Percentiles rank a stretch among this genome's conserved stretches.
These are phyloP conservation scores for Fagopyrum tataricum DNA, from an alignment of 148 eudicot species.

Conservation along the genomic window DNA sequence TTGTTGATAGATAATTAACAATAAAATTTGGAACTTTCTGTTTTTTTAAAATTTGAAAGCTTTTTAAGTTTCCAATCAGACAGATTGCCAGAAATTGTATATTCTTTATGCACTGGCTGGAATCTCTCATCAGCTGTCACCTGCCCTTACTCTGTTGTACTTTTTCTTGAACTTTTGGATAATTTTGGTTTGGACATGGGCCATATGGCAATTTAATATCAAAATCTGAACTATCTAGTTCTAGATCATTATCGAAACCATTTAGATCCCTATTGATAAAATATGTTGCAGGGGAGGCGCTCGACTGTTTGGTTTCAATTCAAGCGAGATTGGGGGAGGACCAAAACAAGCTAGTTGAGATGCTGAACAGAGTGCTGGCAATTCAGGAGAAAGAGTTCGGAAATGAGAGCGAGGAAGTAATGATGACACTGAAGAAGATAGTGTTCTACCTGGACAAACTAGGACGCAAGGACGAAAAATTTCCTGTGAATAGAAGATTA, in stretches of 20 bases:
- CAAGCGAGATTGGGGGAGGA: constrained; percentile 55
- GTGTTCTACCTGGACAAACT: constrained; percentile 55
- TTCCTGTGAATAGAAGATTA: constrained; percentile 62
- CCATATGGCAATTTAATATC: background rate
- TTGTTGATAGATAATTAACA: background rate
- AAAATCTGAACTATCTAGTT: background rate
- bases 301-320: constrained; percentile 78
- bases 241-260: background rate
- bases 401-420: constrained; percentile 57
- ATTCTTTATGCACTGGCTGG: background rate
- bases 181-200: too few species aligned
- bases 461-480: constrained; percentile 55
- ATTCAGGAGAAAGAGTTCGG: constrained; percentile 86
- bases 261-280: background rate
- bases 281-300: constrained; percentile 64
- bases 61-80: background rate
- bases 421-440: constrained; percentile 59
- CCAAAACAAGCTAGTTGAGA: constrained; percentile 39
- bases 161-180: background rate
- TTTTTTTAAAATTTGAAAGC: background rate
- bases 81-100: background rate
- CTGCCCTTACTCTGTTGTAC: background rate
- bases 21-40: background rate
- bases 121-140: background rate
- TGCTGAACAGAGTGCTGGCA: constrained; percentile 51